Conservation (phyloP, 1,284 basidiomycete species). For the Neolentinus lepideus region DNA sequence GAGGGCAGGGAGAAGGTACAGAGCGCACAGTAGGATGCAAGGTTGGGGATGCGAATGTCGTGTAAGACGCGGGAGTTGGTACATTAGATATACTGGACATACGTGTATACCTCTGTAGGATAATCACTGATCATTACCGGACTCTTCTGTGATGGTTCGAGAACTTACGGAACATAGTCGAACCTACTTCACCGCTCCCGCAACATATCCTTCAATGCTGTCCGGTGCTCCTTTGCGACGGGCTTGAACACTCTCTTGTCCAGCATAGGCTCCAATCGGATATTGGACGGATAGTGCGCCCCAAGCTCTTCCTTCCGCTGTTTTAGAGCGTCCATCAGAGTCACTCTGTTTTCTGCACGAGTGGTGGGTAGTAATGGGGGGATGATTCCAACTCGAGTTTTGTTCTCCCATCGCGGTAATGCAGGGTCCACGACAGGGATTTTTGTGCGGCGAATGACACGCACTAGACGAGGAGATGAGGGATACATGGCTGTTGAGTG, state of each 20-base stretch:
- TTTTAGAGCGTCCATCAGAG: constrained; percentile 32
- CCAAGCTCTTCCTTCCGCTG: constrained; percentile 30
- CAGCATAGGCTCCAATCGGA: constrained; percentile 36
- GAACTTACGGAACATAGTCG: neutral
- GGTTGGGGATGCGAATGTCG: neutral
- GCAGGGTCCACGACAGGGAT: constrained; percentile 13
- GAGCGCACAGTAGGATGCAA: neutral
- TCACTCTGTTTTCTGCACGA: constrained; percentile 18
- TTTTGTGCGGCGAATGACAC: constrained; percentile 30
- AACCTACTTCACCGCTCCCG: constrained; percentile 26
- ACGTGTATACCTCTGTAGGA: neutral
- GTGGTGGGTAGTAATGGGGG: constrained; percentile 15
- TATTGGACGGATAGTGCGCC: constrained; percentile 30
- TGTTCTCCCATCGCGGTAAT: constrained; percentile 12
- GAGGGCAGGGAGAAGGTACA: constrained; percentile 34
- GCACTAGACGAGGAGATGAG: constrained; percentile 28
- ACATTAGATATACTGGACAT: neutral
- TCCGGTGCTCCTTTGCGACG: constrained; percentile 25
- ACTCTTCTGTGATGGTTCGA: neutral
- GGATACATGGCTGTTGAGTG: constrained; percentile 21
- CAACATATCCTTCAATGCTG: constrained; percentile 28
- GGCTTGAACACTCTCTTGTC: constrained; percentile 28
- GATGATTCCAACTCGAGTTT: constrained; percentile 18
- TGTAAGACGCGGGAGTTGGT: neutral
- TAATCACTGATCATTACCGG: neutral